Percentiles rank a stretch among this genome's conserved stretches.
These are phyloP conservation scores for Lipomyces anomalus DNA, from an alignment of 805 yeast genomes.

Conservation along the genomic window DNA sequence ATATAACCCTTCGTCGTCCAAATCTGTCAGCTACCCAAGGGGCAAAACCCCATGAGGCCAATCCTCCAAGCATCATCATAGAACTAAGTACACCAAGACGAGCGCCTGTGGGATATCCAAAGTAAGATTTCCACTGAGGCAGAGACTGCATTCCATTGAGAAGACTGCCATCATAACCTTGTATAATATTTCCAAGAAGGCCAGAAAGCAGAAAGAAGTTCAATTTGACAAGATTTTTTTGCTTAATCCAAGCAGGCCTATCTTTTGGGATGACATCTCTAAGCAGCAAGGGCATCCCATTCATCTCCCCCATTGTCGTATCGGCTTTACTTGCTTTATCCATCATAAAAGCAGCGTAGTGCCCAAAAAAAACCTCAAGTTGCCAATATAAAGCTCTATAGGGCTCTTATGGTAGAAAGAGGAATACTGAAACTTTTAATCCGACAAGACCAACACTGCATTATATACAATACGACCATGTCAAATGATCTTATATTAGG, in stretches of 20 bases:
- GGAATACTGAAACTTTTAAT: not conserved
- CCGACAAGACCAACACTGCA: not conserved
- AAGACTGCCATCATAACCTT: conserved; percentile 19
- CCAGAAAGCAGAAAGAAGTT: conserved; percentile 38
- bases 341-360: not conserved
- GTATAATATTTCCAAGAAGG: conserved; percentile 44
- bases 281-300: too few species aligned
- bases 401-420: not conserved
- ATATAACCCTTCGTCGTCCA: conserved; percentile 27
- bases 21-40: not conserved
- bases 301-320: too few species aligned
- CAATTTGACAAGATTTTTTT: conserved; percentile 38
- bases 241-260: conserved; percentile 35
- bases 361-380: not conserved
- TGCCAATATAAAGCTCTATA: not conserved
- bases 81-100: conserved; percentile 15
- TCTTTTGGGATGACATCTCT: conserved; percentile 24
- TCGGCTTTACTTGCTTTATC: too few species aligned
- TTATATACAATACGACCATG: not conserved
- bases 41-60: not conserved
- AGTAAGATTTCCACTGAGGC: conserved; percentile 6
- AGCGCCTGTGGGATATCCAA: conserved; percentile 10
- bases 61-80: conserved; percentile 2
- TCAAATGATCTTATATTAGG: not conserved
- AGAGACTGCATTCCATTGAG: conserved; percentile 15